Percentiles rank a stretch among this genome's conserved stretches.
Evolutionary conservation across 2,329 filamentous ascomycete species (phyloP).

Genomic region (Davidsoniella australis): DNA sequence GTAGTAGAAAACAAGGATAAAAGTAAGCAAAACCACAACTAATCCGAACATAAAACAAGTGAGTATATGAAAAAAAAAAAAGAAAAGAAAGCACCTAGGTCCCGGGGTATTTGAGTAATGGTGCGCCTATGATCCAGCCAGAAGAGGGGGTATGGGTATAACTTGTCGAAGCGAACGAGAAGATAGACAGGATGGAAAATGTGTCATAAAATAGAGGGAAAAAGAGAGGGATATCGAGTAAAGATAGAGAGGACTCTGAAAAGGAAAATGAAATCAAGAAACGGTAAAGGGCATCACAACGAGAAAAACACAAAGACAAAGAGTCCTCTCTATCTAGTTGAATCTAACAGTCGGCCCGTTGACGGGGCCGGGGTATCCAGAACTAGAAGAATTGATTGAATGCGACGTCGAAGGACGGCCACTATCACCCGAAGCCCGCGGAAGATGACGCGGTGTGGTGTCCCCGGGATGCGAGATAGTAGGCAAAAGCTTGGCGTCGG

Average conservation of each 20-base stretch:
- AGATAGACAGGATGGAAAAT: slow-evolving; percentile 8
- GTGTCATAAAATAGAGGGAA: background rate
- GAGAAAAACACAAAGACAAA: slow-evolving; percentile 20
- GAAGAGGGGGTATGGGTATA: slow-evolving; percentile 12
- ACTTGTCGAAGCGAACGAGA: slow-evolving; percentile 12
- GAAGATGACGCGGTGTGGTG: slow-evolving; percentile 65
- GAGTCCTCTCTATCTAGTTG: slow-evolving; percentile 27
- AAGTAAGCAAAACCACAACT: slow-evolving; percentile 1
- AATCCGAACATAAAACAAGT: background rate
- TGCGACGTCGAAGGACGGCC: slow-evolving; percentile 86
- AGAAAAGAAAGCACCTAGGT: slow-evolving; percentile 6
- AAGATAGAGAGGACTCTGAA: slow-evolving; percentile 16
- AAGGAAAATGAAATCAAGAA: slow-evolving; percentile 19
- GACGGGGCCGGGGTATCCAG: slow-evolving; percentile 85
- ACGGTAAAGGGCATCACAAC: slow-evolving; percentile 29
- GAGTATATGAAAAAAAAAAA: background rate
- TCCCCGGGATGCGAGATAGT: slow-evolving; percentile 57
- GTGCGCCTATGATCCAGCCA: slow-evolving; percentile 12
- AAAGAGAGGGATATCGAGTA: background rate
- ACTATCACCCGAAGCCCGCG: slow-evolving; percentile 76
- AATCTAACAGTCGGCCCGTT: slow-evolving; percentile 62
- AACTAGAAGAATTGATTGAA: slow-evolving; percentile 52
- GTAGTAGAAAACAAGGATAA: background rate
- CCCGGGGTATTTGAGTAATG: slow-evolving; percentile 12
- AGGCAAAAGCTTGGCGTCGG: slow-evolving; percentile 42